Evolutionary conservation across 2,329 filamentous ascomycete genomes (phyloP).

Genomic region (Botryotinia globosa): DNA sequence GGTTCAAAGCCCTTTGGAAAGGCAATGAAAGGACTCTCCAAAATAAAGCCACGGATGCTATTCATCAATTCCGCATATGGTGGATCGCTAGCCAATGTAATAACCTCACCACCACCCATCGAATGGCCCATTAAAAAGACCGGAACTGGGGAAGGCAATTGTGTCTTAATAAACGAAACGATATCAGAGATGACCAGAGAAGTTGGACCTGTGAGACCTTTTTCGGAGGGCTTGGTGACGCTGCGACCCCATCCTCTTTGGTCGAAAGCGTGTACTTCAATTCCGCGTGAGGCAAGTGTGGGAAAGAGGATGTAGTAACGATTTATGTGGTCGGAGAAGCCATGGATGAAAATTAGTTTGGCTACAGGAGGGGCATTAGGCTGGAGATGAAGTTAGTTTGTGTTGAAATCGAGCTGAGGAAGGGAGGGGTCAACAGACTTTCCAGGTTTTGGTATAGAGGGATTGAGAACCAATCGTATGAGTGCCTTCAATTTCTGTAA

Average conservation of each 20-base stretch:
- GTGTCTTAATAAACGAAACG: slow-evolving; percentile 65
- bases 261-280: slow-evolving; percentile 76
- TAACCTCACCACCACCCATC: slow-evolving; percentile 80
- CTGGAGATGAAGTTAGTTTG: slow-evolving; percentile 26
- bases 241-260: slow-evolving; percentile 87
- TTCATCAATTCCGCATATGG: slow-evolving; percentile 53
- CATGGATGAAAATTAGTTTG: slow-evolving; percentile 79
- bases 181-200: slow-evolving; percentile 72
- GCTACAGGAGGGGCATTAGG: slow-evolving; percentile 49
- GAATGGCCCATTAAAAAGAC: slow-evolving; percentile 87
- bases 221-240: slow-evolving; percentile 58
- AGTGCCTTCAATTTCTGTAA: slow-evolving; percentile 36
- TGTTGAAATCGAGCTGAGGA: not conserved
- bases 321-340: slow-evolving; percentile 83
- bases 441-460: slow-evolving; percentile 39
- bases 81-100: slow-evolving; percentile 56
- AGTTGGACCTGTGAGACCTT: slow-evolving; percentile 73
- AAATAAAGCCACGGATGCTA: slow-evolving; percentile 68
- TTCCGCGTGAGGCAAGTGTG: slow-evolving; percentile 64
- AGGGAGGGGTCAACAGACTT: slow-evolving; percentile 25
- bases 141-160: slow-evolving; percentile 55
- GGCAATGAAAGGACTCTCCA: slow-evolving; percentile 76
- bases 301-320: slow-evolving; percentile 75
- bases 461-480: slow-evolving; percentile 34
- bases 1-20: slow-evolving; percentile 67